Percentiles rank a stretch among this genome's conserved stretches.
Evolutionary conservation across 2,329 filamentous ascomycete genomes (phyloP).

Genomic region (Lanzia echinophila): DNA sequence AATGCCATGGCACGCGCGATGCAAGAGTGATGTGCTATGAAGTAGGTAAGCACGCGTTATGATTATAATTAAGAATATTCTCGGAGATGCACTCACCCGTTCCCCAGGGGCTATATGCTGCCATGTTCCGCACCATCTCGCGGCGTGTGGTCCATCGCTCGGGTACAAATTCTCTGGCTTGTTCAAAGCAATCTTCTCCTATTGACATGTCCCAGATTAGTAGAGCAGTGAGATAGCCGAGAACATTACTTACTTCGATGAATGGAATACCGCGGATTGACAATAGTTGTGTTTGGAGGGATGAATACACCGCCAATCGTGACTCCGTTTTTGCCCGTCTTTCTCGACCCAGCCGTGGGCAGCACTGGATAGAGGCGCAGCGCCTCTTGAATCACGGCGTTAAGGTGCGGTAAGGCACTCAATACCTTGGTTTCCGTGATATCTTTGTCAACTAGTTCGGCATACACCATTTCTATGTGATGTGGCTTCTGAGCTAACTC

Average conservation of each 20-base stretch:
- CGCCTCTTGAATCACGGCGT: slow-evolving; percentile 34
- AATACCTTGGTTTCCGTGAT: neutral
- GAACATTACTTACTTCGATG: neutral
- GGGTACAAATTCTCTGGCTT: slow-evolving; percentile 5
- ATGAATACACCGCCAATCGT: neutral
- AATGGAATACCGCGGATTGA: slow-evolving; percentile 1
- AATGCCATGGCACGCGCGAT: too few relatives aligned
- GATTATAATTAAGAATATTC: too few relatives aligned
- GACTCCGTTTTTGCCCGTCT: slow-evolving; percentile 32
- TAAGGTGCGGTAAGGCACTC: slow-evolving; percentile 17
- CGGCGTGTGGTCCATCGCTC: slow-evolving; percentile 8
- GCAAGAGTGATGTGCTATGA: too few relatives aligned
- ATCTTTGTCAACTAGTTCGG: neutral
- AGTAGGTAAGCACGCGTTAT: too few relatives aligned
- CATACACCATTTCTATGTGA: neutral
- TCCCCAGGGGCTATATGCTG: neutral
- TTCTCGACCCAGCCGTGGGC: slow-evolving; percentile 29
- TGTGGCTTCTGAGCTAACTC: neutral
- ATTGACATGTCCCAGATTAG: too few relatives aligned
- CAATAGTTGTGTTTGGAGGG: neutral
- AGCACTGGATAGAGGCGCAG: slow-evolving; percentile 33
- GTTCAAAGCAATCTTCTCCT: too few relatives aligned
- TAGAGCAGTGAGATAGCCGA: too few relatives aligned
- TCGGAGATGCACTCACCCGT: too few relatives aligned
- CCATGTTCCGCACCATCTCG: neutral